Conservation (phyloP, 2,329 filamentous ascomycete species). For the Aspergillus thermomutatus region DNA sequence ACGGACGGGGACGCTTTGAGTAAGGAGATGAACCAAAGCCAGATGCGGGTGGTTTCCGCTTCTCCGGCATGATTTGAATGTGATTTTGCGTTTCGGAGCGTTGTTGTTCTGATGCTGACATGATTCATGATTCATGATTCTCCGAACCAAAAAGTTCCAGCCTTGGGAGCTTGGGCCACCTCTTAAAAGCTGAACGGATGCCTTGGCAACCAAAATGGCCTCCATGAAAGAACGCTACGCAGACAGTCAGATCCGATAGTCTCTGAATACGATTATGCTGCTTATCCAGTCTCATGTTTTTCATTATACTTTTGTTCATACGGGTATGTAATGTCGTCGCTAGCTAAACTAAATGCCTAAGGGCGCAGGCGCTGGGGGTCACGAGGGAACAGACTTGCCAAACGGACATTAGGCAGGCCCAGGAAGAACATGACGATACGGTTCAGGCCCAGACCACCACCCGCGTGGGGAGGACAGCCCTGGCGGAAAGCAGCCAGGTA, state of each 20-base stretch:
- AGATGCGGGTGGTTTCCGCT: conserved; percentile 28
- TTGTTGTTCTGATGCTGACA: conserved; percentile 3
- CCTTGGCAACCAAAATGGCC: not conserved
- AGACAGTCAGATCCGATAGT: not conserved
- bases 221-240: not conserved
- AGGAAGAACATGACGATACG: conserved; percentile 66
- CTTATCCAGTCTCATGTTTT: conserved; percentile 11
- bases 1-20: conserved; percentile 30
- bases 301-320: conserved; percentile 14
- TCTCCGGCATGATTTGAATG: conserved; percentile 29
- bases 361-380: conserved; percentile 57
- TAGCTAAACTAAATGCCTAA: conserved; percentile 14
- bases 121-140: not conserved
- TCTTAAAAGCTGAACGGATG: not conserved
- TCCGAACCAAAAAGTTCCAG: not conserved
- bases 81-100: not conserved
- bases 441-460: conserved; percentile 64
- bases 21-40: conserved; percentile 13
- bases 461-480: conserved; percentile 62
- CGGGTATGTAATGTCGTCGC: not conserved
- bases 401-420: conserved; percentile 60
- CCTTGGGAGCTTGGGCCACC: conserved; percentile 24
- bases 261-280: not conserved
- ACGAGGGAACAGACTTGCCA: conserved; percentile 61
- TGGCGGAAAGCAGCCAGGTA: conserved; percentile 64